Evolutionary conservation across 2,329 filamentous ascomycete species (phyloP).

Genomic region (Harringtonia lauricola): DNA sequence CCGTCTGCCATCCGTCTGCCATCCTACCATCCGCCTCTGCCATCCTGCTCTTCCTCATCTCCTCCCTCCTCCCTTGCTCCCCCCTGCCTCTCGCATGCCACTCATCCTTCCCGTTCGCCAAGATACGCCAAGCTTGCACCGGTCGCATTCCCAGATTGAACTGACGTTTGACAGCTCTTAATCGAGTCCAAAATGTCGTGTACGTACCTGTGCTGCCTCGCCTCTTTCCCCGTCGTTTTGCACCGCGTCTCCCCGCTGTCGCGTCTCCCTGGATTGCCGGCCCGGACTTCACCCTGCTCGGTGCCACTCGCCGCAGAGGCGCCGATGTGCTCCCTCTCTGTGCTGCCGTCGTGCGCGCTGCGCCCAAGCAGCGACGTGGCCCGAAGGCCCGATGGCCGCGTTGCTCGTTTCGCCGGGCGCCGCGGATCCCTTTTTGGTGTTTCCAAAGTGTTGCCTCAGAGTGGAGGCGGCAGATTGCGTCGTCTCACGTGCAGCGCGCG

Average conservation of each 20-base stretch:
- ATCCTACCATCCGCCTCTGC: no score
- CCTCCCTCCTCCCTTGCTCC: not conserved
- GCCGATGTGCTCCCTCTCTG: not conserved
- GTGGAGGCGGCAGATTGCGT: not conserved
- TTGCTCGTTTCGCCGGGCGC: not conserved
- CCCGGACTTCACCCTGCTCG: not conserved
- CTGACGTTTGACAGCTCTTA: conserved; percentile 21
- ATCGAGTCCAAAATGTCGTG: conserved; percentile 23
- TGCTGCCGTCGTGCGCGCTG: no score
- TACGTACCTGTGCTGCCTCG: conserved; percentile 6
- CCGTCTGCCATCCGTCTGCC: no score
- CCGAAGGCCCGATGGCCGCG: no score
- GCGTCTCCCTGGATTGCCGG: no score
- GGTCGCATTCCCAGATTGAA: conserved; percentile 9
- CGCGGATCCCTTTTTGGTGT: not conserved
- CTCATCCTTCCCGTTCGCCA: not conserved
- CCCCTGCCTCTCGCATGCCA: not conserved
- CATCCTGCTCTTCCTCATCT: not conserved
- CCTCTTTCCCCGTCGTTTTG: not conserved
- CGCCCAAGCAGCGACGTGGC: no score
- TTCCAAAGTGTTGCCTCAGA: not conserved
- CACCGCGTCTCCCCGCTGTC: no score
- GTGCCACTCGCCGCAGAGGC: no score
- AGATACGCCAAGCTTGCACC: conserved; percentile 16
- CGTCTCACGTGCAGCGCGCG: not conserved